Percentiles rank a stretch among this genome's conserved stretches.
phyloP scores from a whole-genome alignment of 768 basidiomycete species.

The Scleroderma citrinum region DNA sequence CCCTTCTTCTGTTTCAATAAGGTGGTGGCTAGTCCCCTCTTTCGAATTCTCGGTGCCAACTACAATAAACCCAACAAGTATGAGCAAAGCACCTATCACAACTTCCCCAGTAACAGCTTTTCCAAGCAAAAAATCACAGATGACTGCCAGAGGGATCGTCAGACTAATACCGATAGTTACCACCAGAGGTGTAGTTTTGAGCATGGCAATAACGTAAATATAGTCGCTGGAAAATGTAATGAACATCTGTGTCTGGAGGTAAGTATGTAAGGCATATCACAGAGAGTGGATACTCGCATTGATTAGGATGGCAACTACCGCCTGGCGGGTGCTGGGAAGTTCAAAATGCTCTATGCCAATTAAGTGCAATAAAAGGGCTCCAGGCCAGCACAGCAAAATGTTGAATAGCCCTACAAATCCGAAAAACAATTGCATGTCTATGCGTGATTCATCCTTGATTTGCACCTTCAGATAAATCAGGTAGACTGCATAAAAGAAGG shows the following conservation, averaged over 20 bases:
- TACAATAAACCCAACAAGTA: slow-evolving; percentile 70
- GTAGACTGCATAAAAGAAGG: slow-evolving; percentile 84
- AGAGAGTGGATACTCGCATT: slow-evolving; percentile 39
- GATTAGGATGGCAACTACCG: slow-evolving; percentile 44
- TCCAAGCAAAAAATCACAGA: slow-evolving; percentile 69
- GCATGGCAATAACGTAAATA: slow-evolving; percentile 84
- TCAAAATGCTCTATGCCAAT: slow-evolving; percentile 70
- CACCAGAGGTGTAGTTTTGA: slow-evolving; percentile 92
- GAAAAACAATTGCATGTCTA: slow-evolving; percentile 93
- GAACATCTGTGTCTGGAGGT: slow-evolving; percentile 56
- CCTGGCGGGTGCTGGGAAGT: slow-evolving; percentile 49
- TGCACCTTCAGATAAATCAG: slow-evolving; percentile 85
- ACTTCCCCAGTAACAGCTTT: slow-evolving; percentile 54
- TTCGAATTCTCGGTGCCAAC: slow-evolving; percentile 55
- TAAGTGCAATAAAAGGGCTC: slow-evolving; percentile 72
- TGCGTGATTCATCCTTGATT: slow-evolving; percentile 72
- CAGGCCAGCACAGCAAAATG: slow-evolving; percentile 66
- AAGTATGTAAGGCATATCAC: not conserved
- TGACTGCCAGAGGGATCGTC: slow-evolving; percentile 87
- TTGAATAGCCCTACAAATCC: slow-evolving; percentile 92
- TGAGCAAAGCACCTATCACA: slow-evolving; percentile 68
- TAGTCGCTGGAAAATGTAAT: slow-evolving; percentile 85
- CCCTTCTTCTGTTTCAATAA: slow-evolving; percentile 3
- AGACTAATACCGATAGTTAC: slow-evolving; percentile 90
- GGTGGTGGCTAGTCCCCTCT: slow-evolving; percentile 27